These are phyloP conservation scores for Rhizopus stolonifer DNA, from an alignment of 371 early-diverging fungal species.

Conservation along the genomic window DNA sequence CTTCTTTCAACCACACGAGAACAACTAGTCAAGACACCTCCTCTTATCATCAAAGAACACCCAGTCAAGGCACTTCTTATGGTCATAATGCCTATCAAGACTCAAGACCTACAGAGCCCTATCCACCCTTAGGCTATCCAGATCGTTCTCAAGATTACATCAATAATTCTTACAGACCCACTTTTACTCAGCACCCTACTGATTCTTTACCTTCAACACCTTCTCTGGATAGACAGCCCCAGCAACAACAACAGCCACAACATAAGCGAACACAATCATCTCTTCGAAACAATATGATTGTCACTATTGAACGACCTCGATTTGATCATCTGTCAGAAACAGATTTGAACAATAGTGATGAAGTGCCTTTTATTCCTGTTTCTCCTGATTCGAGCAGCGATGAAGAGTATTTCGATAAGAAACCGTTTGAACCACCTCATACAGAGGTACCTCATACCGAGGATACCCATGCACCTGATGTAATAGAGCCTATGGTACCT, in stretches of 20 bases:
- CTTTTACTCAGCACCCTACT: constrained; percentile 4
- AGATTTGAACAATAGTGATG: constrained; percentile 15
- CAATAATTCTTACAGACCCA: constrained; percentile 22
- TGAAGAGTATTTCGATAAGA: constrained; percentile 17
- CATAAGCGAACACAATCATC: constrained; percentile 12
- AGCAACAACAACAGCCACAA: not conserved
- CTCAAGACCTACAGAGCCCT: not conserved
- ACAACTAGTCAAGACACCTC: constrained; percentile 4
- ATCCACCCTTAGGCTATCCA: constrained; percentile 21
- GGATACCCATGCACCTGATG: not conserved
- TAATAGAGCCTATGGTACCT: not conserved
- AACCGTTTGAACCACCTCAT: not conserved
- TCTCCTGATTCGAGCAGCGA: constrained; percentile 31
- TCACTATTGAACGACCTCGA: constrained; percentile 29
- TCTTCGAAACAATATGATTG: constrained; percentile 18
- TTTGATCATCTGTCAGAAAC: constrained; percentile 12
- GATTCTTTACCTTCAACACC: constrained; percentile 12
- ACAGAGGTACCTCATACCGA: not conserved
- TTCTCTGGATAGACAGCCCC: not conserved
- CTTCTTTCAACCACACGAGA: constrained; percentile 6
- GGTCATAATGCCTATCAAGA: no score
- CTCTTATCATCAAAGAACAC: constrained; percentile 7
- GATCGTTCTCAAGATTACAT: constrained; percentile 22
- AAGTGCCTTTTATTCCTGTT: constrained; percentile 29
- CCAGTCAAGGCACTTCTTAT: not conserved